Evolutionary conservation across 2,329 filamentous ascomycete species (phyloP), one percentile per base, ranked within the genome.

Genomic region (Fusarium sp.): DNA sequence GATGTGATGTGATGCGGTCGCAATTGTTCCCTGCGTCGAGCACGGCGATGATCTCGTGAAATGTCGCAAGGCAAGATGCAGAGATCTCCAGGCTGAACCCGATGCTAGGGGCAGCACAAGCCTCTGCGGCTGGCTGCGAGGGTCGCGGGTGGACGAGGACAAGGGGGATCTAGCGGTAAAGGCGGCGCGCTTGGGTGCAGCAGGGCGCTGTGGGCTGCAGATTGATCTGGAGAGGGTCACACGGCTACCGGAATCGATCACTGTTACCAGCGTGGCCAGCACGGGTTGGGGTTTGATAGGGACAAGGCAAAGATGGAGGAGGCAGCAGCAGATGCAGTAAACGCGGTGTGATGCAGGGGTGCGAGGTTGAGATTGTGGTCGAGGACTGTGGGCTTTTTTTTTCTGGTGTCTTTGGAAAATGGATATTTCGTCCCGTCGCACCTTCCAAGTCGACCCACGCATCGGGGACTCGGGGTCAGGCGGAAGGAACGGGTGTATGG

Each of bases 191-290:
- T 66, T 73, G 56, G 61, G 63, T 65, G 62, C 71, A 47, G 72
- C 61, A 64, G 60, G 68, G 70, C 66, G 63, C 40, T 61, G 65
- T 68, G 64, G 62, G 50, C 50, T 72, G 66, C 73, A 73, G 58
- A 69, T 62, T 76, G 71, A 76, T 73, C 64, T 72, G 30, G 50
- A 65, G 63, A 62, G 73, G 57, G 70, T 70, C 38, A 30, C 66
- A 77, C 72, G 37, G 59, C 62, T 59, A 47, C 66, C 27, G 35
- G 60, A 62, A 61, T 72, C 70, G 65, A 68, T 45, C 38, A 56
- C 43, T 47, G 27, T 27, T 57, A 69, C 65, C 56, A 57, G 70
- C 33, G 30, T 38, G 59, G 45, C 63, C 54, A 65, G 40, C 65
- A 65, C 15, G 43, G 50, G 64, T 54, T 63, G 61, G 63, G 57